Percentiles rank a stretch among this genome's conserved stretches.
Evolutionary conservation across 148 eudicot species (phyloP).

Genomic region (Chenopodium quinoa): DNA sequence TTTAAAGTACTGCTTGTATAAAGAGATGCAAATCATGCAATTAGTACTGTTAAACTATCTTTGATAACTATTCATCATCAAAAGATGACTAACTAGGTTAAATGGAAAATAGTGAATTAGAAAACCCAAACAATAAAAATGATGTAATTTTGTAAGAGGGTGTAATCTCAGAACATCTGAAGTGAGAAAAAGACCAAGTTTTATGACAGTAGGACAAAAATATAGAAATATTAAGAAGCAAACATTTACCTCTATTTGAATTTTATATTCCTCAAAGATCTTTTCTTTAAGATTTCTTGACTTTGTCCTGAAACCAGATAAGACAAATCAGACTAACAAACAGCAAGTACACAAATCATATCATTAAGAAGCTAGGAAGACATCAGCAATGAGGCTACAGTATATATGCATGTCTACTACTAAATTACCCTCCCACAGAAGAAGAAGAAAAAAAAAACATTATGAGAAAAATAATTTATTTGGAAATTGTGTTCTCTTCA

Average conservation of each 20-base stretch:
- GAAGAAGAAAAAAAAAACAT: background rate
- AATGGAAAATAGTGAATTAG: background rate
- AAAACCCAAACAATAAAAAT: background rate
- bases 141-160: background rate
- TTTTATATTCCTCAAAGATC: conserved; percentile 48
- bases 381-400: background rate
- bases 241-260: conserved; percentile 65
- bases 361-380: background rate
- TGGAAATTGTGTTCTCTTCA: background rate
- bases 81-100: background rate
- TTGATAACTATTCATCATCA: no score
- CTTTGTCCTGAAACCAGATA: conserved; percentile 56
- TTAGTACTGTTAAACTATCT: background rate
- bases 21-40: background rate
- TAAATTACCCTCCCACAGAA: background rate
- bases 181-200: background rate
- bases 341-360: background rate
- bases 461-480: background rate
- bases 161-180: background rate
- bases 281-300: conserved; percentile 62
- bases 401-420: background rate
- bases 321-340: background rate
- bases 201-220: background rate
- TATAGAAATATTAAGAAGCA: background rate
- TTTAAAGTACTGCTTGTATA: background rate